Evolutionary conservation across 2,329 filamentous ascomycete genomes (phyloP), one percentile per base, ranked within the genome.

Genomic region (Lachnellula subtilissima): DNA sequence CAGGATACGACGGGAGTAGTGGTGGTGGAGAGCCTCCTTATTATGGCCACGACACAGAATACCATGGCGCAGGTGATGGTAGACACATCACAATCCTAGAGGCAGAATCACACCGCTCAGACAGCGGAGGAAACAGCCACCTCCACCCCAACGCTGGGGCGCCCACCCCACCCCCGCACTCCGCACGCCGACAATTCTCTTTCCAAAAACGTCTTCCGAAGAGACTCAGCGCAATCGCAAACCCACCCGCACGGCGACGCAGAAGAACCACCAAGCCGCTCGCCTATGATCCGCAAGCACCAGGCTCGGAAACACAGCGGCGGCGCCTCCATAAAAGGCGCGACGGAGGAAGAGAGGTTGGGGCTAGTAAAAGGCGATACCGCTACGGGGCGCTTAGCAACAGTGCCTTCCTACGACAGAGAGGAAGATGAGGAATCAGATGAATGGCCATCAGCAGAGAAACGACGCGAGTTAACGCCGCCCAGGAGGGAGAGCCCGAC

Each of bases 341-440:
- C 82, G 2, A 92, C 88, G 0, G 91, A 96, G 69, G 91, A 96
- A 73, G 91, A 96, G 72, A 78, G 83, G 17, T 72, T 93, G 6
- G 91, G 91, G 0, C 80, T 96, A 4, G 91, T 96, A n/a, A 87
- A 87, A 64, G 87, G 88, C 25, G 87, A 91, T 67, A 78, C 77
- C 0, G 58, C 58, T 15, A 61, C 62, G 2, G 61, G 56, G 2
- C 49, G 51, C 6, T 40, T 56, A 19, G 59, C 63, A 11, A 48
- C 49, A 1, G 9, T 58, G 5, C 64, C 63, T 22, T 40, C 53
- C 2, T 65, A 64, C 12, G 61, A 62, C 6, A 60, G 58, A 15
- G 62, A 63, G 17, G 60, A 61, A 9, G 61, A 67, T 12, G 61
- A 65, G 32, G 54, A 63, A 59, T 7, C 42, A 53, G 36, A 55